phyloP scores from a whole-genome alignment of 2,329 filamentous ascomycete species.

The Aspergillus nomiae region DNA sequence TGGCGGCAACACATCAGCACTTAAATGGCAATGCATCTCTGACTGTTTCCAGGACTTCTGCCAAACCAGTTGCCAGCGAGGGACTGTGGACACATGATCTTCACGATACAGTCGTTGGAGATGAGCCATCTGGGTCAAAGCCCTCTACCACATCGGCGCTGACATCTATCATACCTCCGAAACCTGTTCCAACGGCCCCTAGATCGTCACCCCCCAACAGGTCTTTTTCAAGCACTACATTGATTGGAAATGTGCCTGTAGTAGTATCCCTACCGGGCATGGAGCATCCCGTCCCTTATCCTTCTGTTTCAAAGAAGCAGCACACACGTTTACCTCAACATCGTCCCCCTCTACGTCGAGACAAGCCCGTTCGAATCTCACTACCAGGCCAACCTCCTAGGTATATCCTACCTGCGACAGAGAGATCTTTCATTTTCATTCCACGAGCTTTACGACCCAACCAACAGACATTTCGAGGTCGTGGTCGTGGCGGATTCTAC shows the following conservation, averaged over 20 bases:
- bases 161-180: conserved; percentile 33
- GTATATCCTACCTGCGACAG: conserved; percentile 87
- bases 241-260: conserved; percentile 82
- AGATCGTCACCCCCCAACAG: conserved; percentile 69
- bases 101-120: conserved; percentile 66
- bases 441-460: conserved; percentile 90
- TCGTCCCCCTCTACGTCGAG: conserved; percentile 85
- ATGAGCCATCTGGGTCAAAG: conserved; percentile 40
- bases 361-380: conserved; percentile 94
- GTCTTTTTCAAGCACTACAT: conserved; percentile 78
- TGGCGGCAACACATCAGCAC: background rate
- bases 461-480: conserved; percentile 72
- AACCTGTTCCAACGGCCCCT: conserved; percentile 46
- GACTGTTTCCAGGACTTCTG: conserved; percentile 40
- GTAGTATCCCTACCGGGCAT: conserved; percentile 78
- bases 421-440: conserved; percentile 97
- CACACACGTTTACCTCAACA: conserved; percentile 95
- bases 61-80: conserved; percentile 59
- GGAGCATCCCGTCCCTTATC: conserved; percentile 69
- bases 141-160: conserved; percentile 27
- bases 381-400: conserved; percentile 76
- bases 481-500: conserved; percentile 71
- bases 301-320: conserved; percentile 79
- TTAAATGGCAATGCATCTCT: conserved; percentile 19
- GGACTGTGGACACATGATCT: conserved; percentile 92